A percentile compares a stretch with the other conserved stretches of the same genome.
Evolutionary conservation across 2,329 filamentous ascomycete genomes (phyloP).

Genomic region (Diaporthe ilicicola): DNA sequence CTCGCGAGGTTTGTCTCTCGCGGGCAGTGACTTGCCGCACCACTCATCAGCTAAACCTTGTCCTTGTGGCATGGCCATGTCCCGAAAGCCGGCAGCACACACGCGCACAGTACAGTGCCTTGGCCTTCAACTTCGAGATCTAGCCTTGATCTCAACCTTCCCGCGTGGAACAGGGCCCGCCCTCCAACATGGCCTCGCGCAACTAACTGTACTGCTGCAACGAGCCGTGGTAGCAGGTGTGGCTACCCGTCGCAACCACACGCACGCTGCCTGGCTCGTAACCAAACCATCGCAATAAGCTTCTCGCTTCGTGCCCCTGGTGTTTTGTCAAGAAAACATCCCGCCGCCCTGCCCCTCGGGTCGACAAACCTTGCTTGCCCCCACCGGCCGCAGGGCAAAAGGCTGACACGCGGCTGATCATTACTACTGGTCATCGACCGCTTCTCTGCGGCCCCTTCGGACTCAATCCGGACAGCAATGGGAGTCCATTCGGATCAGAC

Average conservation of each 20-base stretch:
- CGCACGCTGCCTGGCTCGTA: background rate
- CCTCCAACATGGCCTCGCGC: background rate
- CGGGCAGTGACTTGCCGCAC: constrained; percentile 7
- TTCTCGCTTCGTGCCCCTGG: constrained; percentile 1
- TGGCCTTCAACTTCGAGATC: background rate
- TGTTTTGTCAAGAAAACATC: background rate
- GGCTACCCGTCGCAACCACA: too few relatives aligned
- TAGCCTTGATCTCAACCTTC: constrained; percentile 7
- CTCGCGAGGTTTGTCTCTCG: background rate
- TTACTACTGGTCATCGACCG: constrained; percentile 2
- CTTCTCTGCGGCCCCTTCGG: background rate
- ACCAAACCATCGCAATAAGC: background rate
- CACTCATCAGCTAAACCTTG: constrained; percentile 11
- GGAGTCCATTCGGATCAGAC: background rate
- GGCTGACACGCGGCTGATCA: constrained; percentile 13
- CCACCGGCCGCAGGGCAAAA: background rate
- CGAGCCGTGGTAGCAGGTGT: too few relatives aligned
- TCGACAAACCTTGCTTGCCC: constrained; percentile 11
- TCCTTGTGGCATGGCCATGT: background rate
- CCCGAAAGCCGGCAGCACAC: background rate
- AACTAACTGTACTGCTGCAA: too few relatives aligned
- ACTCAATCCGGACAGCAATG: constrained; percentile 4
- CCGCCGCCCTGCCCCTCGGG: background rate
- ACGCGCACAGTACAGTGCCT: background rate
- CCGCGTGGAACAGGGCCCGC: background rate